Conservation (phyloP, 2,329 filamentous ascomycete genomes). For the Sarocladium oryzae region DNA sequence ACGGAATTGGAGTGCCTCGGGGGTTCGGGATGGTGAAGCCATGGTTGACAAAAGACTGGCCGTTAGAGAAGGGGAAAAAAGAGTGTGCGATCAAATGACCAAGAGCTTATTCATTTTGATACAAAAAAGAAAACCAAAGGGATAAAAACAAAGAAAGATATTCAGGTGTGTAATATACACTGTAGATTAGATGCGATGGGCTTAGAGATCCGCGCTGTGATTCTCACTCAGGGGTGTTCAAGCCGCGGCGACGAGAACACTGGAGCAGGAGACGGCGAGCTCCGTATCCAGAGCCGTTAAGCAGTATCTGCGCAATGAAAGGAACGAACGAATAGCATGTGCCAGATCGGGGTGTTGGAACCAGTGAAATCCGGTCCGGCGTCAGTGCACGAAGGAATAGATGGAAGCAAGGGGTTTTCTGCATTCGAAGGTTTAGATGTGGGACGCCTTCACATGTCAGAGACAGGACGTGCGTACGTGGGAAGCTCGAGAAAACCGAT, state of each 20-base stretch:
- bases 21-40: background rate
- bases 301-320: background rate
- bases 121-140: background rate
- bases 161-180: background rate
- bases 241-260: too few relatives aligned
- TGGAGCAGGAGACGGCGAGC: background rate
- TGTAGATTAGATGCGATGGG: background rate
- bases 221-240: background rate
- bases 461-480: too few relatives aligned
- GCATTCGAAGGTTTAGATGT: too few relatives aligned
- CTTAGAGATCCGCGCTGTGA: background rate
- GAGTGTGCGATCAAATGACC: background rate
- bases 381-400: too few relatives aligned
- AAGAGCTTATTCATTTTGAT: background rate
- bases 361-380: background rate
- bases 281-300: background rate
- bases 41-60: background rate
- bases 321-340: background rate
- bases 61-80: background rate
- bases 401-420: too few relatives aligned
- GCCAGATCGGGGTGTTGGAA: background rate
- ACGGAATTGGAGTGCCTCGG: constrained; percentile 2
- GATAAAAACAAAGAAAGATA: too few relatives aligned
- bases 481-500: too few relatives aligned
- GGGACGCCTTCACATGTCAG: too few relatives aligned